Base-by-base conservation (phyloP, 192 early-diverging fungal genomes). In the Geranomyces michiganensis region DNA sequence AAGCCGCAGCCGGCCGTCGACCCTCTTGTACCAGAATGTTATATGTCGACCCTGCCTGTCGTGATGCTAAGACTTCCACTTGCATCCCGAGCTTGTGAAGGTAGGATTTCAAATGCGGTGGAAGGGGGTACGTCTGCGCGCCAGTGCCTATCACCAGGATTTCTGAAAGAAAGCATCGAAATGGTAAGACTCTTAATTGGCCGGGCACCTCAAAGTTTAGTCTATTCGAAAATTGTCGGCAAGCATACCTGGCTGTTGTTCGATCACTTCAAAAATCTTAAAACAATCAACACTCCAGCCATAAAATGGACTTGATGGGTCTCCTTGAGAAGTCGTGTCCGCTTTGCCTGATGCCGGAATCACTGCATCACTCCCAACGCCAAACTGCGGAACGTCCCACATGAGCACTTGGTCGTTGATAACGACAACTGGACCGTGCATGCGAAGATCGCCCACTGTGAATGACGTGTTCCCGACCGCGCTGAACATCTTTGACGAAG, bases 371-470 rank as follows among this genome's bases (percentile, higher is more conserved):
- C 72, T 59, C 3, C 84, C 84, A 1, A 84, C 74, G 12, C 82
- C 80, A 67, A 53, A 86, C 69, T 86, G 85, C 12, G 79, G 77
- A 5, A 80, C 76, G 65, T 86, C 85, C 84, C 84, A 86, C 44
- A 83, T 53, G 19, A 85, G 29, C 24, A 76, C 56, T 9, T 31
- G 6, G 12, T 68, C 62, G 62, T 76, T 65, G n/a, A 74, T 31
- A 24, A 85, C 21, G 17, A 82, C 41, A 14, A 78, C 43, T 1
- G 76, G 76, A 17, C 84, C 84, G 7, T 44, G 26, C 29, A 81
- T 29, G 4, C 36, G 30, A n/a, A 74, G 29, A 48, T 79, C 73
- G 53, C 72, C 62, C 3, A 80, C 46, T 6, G 73, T 76, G 64
- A 84, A 84, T 1, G 65, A 68, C 19, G 21, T 48, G 69, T 68